Percentiles rank a stretch among this genome's conserved stretches.
phyloP scores from a whole-genome alignment of 768 basidiomycete species.

The Rhizopogon sp. region DNA sequence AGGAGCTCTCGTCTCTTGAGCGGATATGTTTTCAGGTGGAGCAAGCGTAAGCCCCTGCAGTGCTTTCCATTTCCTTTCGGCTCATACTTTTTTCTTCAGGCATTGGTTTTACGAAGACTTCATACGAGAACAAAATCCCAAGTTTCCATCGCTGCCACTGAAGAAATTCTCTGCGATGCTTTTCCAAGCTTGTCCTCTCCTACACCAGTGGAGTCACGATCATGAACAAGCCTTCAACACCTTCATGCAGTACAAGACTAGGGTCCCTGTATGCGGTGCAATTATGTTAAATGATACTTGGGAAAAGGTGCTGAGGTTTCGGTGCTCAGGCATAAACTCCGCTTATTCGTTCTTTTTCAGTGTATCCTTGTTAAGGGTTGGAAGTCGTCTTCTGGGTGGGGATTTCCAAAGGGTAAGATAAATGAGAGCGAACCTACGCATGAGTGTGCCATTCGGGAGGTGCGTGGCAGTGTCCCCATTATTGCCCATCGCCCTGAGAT shows the following conservation, averaged over 20 bases:
- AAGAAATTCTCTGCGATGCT: constrained; percentile 92
- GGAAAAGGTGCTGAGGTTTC: constrained; percentile 71
- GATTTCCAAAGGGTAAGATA: constrained; percentile 99
- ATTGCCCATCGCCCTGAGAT: constrained; percentile 6
- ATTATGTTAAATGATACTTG: constrained; percentile 90
- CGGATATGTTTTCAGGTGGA: constrained; percentile 98
- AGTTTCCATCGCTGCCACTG: constrained; percentile 81
- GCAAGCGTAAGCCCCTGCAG: constrained; percentile 73
- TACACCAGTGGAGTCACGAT: constrained; percentile 79
- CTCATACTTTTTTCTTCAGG: constrained; percentile 35
- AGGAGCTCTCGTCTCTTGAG: constrained; percentile 87
- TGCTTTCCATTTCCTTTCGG: constrained; percentile 9
- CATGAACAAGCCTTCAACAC: constrained; percentile 82
- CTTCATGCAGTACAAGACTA: constrained; percentile 95
- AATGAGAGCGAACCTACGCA: constrained; percentile 86
- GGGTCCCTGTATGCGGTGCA: constrained; percentile 96
- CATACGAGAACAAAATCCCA: constrained; percentile 84
- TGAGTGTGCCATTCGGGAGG: constrained; percentile 90
- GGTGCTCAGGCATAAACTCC: constrained; percentile 6
- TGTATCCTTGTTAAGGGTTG: constrained; percentile 98
- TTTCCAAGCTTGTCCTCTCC: constrained; percentile 78
- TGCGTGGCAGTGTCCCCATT: constrained; percentile 28
- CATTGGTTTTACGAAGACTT: constrained; percentile 99
- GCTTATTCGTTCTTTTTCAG: constrained; percentile 34
- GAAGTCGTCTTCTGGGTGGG: constrained; percentile 96